Evolutionary conservation across 2,329 filamentous ascomycete genomes (phyloP).

Genomic region (Anisogramma anomala): DNA sequence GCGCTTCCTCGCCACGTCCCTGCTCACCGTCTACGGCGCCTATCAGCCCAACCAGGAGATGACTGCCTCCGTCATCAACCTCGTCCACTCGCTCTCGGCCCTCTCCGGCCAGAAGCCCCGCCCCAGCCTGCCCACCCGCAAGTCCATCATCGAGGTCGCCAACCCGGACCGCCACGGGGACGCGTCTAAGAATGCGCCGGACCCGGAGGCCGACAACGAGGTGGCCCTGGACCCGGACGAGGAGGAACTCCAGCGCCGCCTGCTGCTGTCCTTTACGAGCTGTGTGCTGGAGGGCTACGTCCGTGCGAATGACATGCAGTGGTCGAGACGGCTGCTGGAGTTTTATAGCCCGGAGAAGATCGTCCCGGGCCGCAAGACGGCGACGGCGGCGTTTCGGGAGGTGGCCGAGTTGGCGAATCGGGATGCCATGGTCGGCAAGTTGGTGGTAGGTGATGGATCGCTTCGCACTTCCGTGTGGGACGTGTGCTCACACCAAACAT

Average conservation of each 20-base stretch:
- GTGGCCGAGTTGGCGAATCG: conserved; percentile 49
- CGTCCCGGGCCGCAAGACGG: conserved; percentile 49
- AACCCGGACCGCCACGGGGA: conserved; percentile 44
- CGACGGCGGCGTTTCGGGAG: conserved; percentile 52
- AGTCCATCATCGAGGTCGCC: conserved; percentile 45
- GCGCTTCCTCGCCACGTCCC: conserved; percentile 64
- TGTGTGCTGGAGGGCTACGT: conserved; percentile 66
- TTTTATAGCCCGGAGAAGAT: conserved; percentile 53
- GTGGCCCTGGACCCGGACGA: conserved; percentile 39
- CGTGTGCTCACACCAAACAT: conserved; percentile 10
- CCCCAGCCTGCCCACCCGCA: conserved; percentile 48
- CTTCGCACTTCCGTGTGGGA: not conserved
- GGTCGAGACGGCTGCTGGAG: conserved; percentile 56
- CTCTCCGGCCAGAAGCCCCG: conserved; percentile 41
- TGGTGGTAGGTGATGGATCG: conserved; percentile 42
- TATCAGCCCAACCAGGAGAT: conserved; percentile 56
- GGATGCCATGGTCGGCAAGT: conserved; percentile 58
- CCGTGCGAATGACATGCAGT: conserved; percentile 46
- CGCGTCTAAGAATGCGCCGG: conserved; percentile 45
- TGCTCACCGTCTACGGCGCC: conserved; percentile 57
- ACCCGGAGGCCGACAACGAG: conserved; percentile 48
- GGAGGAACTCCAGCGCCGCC: conserved; percentile 46
- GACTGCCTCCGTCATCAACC: conserved; percentile 57
- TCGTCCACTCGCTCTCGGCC: conserved; percentile 57
- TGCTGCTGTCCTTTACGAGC: conserved; percentile 68